Percentiles rank a stretch among this genome's conserved stretches.
Evolutionary conservation across 176 grass and related monocot species (phyloP).

Genomic region (Eleusine coracana): DNA sequence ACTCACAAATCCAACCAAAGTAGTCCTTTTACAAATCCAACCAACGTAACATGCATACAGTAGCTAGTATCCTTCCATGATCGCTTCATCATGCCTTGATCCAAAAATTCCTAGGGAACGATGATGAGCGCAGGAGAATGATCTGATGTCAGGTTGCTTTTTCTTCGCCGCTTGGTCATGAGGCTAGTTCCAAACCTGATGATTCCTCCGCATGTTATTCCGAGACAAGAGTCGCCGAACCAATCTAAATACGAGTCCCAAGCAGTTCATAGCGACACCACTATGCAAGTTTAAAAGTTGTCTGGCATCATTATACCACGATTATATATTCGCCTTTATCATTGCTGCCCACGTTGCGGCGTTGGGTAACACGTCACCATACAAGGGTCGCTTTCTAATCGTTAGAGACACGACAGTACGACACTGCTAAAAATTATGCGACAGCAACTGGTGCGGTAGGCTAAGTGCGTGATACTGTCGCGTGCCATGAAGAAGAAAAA

Average conservation of each 20-base stretch:
- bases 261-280: not conserved
- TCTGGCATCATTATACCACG: not conserved
- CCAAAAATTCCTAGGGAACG: conserved; percentile 30
- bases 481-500: not conserved
- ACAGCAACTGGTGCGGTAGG: conserved; percentile 34
- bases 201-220: not conserved
- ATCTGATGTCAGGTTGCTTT: not conserved
- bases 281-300: not conserved
- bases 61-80: not conserved
- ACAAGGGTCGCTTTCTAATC: conserved; percentile 18
- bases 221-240: not conserved
- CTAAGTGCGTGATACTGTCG: not conserved
- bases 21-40: not conserved
- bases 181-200: not conserved
- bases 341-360: not conserved
- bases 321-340: not conserved
- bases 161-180: no score
- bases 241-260: not conserved
- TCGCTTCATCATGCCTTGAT: not conserved
- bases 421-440: conserved; percentile 16
- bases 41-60: not conserved
- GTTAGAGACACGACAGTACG: not conserved
- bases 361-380: conserved; percentile 16
- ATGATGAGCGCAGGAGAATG: not conserved
- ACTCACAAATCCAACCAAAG: not conserved